Conservation (phyloP, 1,284 basidiomycete species). For the Entoloma clypeatum region DNA sequence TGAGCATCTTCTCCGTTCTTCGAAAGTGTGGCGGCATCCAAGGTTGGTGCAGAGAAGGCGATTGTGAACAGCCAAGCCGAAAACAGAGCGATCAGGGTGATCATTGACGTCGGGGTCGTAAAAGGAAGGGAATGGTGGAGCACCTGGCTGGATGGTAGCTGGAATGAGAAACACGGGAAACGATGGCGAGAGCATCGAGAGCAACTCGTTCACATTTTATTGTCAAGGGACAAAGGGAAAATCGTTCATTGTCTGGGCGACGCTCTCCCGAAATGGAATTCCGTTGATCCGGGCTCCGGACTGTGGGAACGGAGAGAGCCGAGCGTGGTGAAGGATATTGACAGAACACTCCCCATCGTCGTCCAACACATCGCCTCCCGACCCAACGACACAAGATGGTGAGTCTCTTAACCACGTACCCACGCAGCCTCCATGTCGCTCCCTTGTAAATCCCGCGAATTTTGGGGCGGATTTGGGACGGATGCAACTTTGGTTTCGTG, state of each 20-base stretch:
- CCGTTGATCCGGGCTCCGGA: neutral
- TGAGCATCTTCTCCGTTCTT: constrained; percentile 48
- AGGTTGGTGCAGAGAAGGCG: constrained; percentile 32
- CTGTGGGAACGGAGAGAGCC: constrained; percentile 27
- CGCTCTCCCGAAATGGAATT: neutral
- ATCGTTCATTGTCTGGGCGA: constrained; percentile 6
- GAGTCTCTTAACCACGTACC: constrained; percentile 24
- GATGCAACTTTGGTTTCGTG: constrained; percentile 30
- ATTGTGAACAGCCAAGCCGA: constrained; percentile 19
- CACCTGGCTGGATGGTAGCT: constrained; percentile 9
- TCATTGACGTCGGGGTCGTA: constrained; percentile 24
- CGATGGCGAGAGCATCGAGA: no score
- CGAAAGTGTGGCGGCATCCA: constrained; percentile 37
- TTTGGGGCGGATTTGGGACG: constrained; percentile 25
- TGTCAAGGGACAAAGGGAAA: constrained; percentile 13
- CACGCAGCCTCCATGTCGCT: constrained; percentile 10
- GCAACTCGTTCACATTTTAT: no score
- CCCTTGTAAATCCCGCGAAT: constrained; percentile 16
- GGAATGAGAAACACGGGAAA: no score
- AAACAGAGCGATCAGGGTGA: constrained; percentile 26
- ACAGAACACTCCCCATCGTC: constrained; percentile 22
- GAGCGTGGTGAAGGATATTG: constrained; percentile 14
- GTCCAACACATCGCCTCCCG: constrained; percentile 35
- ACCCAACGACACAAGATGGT: constrained; percentile 39
- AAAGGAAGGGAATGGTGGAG: constrained; percentile 10